Evolutionary conservation across 371 early-diverging fungal species (phyloP).

Genomic region (Haplosporangium sp.): DNA sequence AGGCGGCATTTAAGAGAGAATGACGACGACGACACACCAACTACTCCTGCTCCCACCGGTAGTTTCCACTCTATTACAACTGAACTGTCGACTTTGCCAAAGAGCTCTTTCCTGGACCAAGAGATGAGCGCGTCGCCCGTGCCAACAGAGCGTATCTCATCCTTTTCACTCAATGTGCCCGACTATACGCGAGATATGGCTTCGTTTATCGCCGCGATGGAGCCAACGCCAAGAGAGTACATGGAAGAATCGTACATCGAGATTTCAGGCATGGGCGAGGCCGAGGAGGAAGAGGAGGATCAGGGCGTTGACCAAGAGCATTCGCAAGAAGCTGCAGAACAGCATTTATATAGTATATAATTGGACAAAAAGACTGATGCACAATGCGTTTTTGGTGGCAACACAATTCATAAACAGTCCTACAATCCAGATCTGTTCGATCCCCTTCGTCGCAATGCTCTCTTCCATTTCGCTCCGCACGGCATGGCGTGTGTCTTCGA

Average conservation of each 20-base stretch:
- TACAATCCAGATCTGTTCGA: neutral
- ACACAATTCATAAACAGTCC: neutral
- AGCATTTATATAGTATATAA: neutral
- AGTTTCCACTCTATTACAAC: constrained; percentile 4
- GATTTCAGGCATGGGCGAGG: constrained; percentile 45
- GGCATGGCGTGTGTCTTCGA: neutral
- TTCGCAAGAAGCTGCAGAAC: neutral
- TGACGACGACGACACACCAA: constrained; percentile 18
- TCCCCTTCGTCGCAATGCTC: constrained; percentile 1
- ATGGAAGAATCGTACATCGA: constrained; percentile 27
- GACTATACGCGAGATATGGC: constrained; percentile 4
- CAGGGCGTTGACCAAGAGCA: neutral
- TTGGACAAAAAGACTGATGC: neutral
- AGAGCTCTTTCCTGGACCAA: neutral
- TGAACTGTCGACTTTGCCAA: neutral
- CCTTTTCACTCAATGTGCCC: constrained; percentile 13
- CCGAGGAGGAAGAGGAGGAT: constrained; percentile 18
- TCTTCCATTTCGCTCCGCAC: constrained; percentile 11
- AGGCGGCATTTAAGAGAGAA: constrained; percentile 52
- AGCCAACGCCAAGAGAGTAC: constrained; percentile 5
- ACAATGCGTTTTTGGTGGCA: neutral
- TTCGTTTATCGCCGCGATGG: constrained; percentile 16
- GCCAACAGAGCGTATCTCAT: constrained; percentile 15
- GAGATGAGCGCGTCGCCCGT: neutral
- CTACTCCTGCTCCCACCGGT: neutral